A percentile compares a stretch with the other conserved stretches of the same genome.
These are phyloP conservation scores for Metarhizium rileyi DNA, from an alignment of 2,329 filamentous ascomycete genomes.

Conservation along the genomic window DNA sequence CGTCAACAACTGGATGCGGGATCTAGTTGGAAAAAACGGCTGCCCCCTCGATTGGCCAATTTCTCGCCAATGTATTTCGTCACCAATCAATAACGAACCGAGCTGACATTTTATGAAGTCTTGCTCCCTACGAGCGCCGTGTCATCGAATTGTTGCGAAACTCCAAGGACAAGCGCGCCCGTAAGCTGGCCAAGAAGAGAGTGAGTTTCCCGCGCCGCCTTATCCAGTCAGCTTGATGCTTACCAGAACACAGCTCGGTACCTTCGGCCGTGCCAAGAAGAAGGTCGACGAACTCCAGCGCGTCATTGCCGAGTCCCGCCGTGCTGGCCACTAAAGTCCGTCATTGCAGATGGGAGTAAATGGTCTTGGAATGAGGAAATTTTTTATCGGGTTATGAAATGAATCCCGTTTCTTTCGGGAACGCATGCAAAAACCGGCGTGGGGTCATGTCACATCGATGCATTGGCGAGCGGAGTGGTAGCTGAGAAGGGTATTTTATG, in stretches of 20 bases:
- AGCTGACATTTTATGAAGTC: slow-evolving; percentile 34
- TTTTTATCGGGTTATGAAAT: slow-evolving; percentile 8
- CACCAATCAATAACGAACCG: neutral
- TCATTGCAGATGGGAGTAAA: neutral
- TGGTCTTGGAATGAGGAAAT: neutral
- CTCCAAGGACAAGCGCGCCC: slow-evolving; percentile 97
- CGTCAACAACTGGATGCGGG: no score
- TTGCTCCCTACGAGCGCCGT: slow-evolving; percentile 93
- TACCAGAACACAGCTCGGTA: slow-evolving; percentile 64
- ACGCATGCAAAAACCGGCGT: slow-evolving; percentile 4
- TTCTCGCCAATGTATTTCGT: no score
- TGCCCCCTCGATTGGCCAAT: no score
- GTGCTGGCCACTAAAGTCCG: slow-evolving; percentile 50
- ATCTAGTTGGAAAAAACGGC: no score
- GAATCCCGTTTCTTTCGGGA: neutral
- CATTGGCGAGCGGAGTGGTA: neutral
- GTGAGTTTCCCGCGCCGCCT: slow-evolving; percentile 46
- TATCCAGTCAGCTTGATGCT: neutral
- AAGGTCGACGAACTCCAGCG: slow-evolving; percentile 99
- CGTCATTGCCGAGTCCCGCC: slow-evolving; percentile 93
- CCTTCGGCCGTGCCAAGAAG: slow-evolving; percentile 95
- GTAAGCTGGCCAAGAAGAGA: slow-evolving; percentile 99
- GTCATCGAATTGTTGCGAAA: slow-evolving; percentile 99
- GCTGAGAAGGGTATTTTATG: slow-evolving; percentile 4
- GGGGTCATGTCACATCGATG: neutral